Evolutionary conservation across 2,329 filamentous ascomycete species (phyloP).

Genomic region (Rhexocercosporidium sp.): DNA sequence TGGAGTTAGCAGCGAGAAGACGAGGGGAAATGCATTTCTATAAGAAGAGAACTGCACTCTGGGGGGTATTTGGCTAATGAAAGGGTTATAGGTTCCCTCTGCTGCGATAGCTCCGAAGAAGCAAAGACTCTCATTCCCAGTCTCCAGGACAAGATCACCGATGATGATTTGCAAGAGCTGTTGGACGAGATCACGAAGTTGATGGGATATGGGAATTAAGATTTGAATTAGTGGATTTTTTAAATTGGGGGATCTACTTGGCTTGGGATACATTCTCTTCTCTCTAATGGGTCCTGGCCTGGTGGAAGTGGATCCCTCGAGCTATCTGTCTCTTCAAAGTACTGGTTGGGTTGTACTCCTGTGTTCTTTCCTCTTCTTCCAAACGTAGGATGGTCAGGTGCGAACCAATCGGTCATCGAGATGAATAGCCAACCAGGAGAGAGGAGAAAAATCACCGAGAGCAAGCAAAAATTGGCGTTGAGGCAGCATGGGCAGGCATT

Average conservation of each 20-base stretch:
- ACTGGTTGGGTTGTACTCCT: not conserved
- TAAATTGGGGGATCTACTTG: not conserved
- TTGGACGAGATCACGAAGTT: slow-evolving; percentile 91
- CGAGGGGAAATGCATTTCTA: too few species aligned
- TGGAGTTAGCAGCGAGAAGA: too few species aligned
- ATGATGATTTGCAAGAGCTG: slow-evolving; percentile 85
- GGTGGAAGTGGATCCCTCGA: not conserved
- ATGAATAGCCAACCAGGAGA: not conserved
- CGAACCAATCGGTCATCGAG: not conserved
- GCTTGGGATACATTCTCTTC: not conserved
- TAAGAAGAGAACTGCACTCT: too few species aligned
- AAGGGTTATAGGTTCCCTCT: slow-evolving; percentile 74
- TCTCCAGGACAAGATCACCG: slow-evolving; percentile 85
- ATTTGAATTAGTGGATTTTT: not conserved
- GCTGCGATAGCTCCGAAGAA: slow-evolving; percentile 91
- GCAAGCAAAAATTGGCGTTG: not conserved
- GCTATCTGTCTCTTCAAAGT: too few species aligned
- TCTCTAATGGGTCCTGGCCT: not conserved
- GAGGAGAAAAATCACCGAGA: not conserved
- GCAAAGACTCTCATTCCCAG: slow-evolving; percentile 95
- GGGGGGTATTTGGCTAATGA: slow-evolving; percentile 3
- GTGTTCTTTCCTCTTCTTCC: not conserved
- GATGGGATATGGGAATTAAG: slow-evolving; percentile 41
- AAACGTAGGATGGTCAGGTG: too few species aligned
- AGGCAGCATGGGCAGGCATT: not conserved